These are phyloP conservation scores for Colletotrichum navitas DNA, from an alignment of 2,329 filamentous ascomycete species.

Conservation along the genomic window DNA sequence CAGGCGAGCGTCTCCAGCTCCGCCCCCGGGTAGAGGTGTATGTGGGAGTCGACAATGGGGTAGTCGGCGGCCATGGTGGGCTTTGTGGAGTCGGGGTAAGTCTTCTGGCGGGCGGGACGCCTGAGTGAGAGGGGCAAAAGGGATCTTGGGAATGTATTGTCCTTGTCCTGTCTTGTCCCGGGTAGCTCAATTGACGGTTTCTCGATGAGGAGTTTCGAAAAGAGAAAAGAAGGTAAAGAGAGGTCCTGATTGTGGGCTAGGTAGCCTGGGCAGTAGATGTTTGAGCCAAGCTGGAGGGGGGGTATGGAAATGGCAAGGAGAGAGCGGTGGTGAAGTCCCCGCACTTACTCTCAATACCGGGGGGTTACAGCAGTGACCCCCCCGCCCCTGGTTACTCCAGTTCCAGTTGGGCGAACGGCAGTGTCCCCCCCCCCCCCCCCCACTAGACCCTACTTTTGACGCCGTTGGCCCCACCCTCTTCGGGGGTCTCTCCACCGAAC, in stretches of 20 bases:
- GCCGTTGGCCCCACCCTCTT: slow-evolving; percentile 28
- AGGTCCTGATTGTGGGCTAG: background rate
- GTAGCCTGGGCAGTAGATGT: background rate
- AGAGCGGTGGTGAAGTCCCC: slow-evolving; percentile 32
- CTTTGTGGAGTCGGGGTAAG: background rate
- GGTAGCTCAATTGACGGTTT: slow-evolving; percentile 1
- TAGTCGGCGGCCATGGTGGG: slow-evolving; percentile 55
- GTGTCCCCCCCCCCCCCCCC: background rate
- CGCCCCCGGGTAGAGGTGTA: slow-evolving; percentile 84
- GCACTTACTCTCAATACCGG: slow-evolving; percentile 32
- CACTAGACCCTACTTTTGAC: slow-evolving; percentile 29
- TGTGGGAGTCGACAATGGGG: slow-evolving; percentile 88
- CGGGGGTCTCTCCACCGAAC: slow-evolving; percentile 38
- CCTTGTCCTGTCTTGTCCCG: background rate
- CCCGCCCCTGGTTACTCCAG: slow-evolving; percentile 4
- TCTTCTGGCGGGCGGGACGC: background rate
- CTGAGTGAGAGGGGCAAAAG: background rate
- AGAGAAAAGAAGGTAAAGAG: no score
- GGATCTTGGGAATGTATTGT: background rate
- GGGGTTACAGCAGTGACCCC: slow-evolving; percentile 29
- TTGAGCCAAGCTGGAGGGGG: slow-evolving; percentile 15
- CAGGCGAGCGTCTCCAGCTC: slow-evolving; percentile 78
- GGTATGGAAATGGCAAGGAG: background rate
- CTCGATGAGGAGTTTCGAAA: background rate
- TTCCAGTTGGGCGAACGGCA: background rate